Evolutionary conservation across 1,284 basidiomycete species (phyloP).

Genomic region (Sphaerobolus stellatus): DNA sequence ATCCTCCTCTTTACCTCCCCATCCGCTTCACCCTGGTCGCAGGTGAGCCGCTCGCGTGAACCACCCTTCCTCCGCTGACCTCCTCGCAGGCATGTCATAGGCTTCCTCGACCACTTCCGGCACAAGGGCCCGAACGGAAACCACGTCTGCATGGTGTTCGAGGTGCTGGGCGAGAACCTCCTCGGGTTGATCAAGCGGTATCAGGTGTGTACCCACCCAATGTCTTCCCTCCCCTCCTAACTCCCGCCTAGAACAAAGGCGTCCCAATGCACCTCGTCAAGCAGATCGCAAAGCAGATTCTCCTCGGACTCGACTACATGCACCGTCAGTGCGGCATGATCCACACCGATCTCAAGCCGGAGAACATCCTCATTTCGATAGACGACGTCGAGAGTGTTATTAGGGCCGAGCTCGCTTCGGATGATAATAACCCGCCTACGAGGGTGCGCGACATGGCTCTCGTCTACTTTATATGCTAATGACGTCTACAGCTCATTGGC

Average conservation of each 20-base stretch:
- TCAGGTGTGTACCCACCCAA: slow-evolving; percentile 38
- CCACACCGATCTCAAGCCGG: slow-evolving; percentile 95
- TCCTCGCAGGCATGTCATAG: slow-evolving; percentile 85
- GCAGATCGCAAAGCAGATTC: slow-evolving; percentile 60
- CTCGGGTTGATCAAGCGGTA: slow-evolving; percentile 96
- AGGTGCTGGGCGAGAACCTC: slow-evolving; percentile 98
- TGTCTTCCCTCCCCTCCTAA: not conserved
- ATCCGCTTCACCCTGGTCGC: slow-evolving; percentile 47
- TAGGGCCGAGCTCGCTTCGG: slow-evolving; percentile 72
- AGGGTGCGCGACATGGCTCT: not conserved
- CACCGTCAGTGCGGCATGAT: slow-evolving; percentile 96
- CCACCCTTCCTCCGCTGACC: slow-evolving; percentile 41
- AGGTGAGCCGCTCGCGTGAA: slow-evolving; percentile 44
- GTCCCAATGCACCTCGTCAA: slow-evolving; percentile 91
- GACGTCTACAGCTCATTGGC: slow-evolving; percentile 72
- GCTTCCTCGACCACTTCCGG: slow-evolving; percentile 94
- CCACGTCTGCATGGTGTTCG: slow-evolving; percentile 99
- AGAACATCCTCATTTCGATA: slow-evolving; percentile 97
- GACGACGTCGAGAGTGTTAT: slow-evolving; percentile 97
- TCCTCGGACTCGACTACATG: slow-evolving; percentile 20
- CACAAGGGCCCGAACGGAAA: slow-evolving; percentile 96
- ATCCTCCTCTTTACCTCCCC: slow-evolving; percentile 75
- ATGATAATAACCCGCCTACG: slow-evolving; percentile 6
- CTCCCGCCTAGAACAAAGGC: slow-evolving; percentile 65
- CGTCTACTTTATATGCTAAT: not conserved